Evolutionary conservation across 768 basidiomycete species (phyloP).

Genomic region (Dioszegia crocea): DNA sequence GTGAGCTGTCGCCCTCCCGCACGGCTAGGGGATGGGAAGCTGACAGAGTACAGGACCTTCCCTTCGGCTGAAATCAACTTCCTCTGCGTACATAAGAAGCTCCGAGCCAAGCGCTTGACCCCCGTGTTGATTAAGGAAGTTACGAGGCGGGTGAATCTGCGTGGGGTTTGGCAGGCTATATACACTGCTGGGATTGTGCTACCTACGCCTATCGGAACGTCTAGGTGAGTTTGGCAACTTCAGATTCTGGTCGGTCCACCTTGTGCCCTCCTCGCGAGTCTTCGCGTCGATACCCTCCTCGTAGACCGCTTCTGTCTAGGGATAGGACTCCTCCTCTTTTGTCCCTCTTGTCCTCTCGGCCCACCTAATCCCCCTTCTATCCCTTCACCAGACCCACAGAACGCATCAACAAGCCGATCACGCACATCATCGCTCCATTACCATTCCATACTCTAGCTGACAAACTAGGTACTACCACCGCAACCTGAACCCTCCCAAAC

Average conservation of each 20-base stretch:
- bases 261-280: too few relatives aligned
- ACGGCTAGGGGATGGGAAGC: neutral
- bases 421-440: too few relatives aligned
- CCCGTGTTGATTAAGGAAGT: conserved; percentile 98
- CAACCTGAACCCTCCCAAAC: conserved; percentile 81
- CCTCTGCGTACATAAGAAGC: conserved; percentile 94
- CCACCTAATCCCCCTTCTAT: neutral
- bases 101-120: conserved; percentile 87
- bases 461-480: conserved; percentile 78
- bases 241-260: too few relatives aligned
- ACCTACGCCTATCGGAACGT: conserved; percentile 86
- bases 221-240: conserved; percentile 62
- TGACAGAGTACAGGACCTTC: conserved; percentile 56
- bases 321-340: too few relatives aligned
- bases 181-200: conserved; percentile 92
- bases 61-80: conserved; percentile 88
- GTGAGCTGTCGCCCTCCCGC: conserved; percentile 55
- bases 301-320: too few relatives aligned
- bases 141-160: conserved; percentile 82
- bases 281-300: too few relatives aligned
- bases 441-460: neutral
- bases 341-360: too few relatives aligned
- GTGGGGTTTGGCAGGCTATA: conserved; percentile 91
- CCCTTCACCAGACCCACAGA: too few relatives aligned
- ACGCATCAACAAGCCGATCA: too few relatives aligned